Evolutionary conservation across 352 stramenopile species (phyloP), one percentile per base, ranked within the genome.

Genomic region (Pseudoperonospora humuli): DNA sequence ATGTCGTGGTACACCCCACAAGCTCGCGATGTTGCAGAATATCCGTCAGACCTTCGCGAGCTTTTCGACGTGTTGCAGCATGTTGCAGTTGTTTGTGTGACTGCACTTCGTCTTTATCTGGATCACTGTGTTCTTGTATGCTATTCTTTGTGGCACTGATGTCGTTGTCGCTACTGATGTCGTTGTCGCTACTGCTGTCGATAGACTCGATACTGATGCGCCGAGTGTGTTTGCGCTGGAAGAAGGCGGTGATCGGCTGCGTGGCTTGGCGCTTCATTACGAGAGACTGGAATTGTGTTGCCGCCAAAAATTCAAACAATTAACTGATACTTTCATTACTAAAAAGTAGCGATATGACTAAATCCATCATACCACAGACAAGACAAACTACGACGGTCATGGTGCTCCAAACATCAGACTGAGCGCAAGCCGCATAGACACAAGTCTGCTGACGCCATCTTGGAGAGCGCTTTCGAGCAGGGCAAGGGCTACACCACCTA

Each of bases 201-300:
- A 60, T 27, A 4, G 52, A 53, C 32, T 55, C 50, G 11, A 56
- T 42, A 44, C 50, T 57, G 25, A 39, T 39, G 19, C 48, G 43
- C 0, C 58, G 54, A 13, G 43, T 27, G 33, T 54, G 45, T 41
- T 86, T 86, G 26, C 63, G 64, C 58, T 79, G 51, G 61, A 86
- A 86, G 61, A 86, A 86, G 37, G 68, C 62, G 13, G 61, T 84
- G 64, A 86, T 79, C 33, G 67, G 65, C 50, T 39, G 44, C 29
- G 26, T 45, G 13, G 26, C 41, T 8, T 48, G 21, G 8, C 58
- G 48, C 48, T 67, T 67, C 58, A 64, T 67, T 27, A n/a, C 20
- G 6, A 28, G 10, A 28, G 25, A 13, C 27, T 32, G 27, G 3
- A 32, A n/a, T n/a, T n/a, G n/a, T n/a, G n/a, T n/a, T n/a, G n/a